Evolutionary conservation across 1,284 basidiomycete species (phyloP).

Genomic region (Ganoderma resinaceum): DNA sequence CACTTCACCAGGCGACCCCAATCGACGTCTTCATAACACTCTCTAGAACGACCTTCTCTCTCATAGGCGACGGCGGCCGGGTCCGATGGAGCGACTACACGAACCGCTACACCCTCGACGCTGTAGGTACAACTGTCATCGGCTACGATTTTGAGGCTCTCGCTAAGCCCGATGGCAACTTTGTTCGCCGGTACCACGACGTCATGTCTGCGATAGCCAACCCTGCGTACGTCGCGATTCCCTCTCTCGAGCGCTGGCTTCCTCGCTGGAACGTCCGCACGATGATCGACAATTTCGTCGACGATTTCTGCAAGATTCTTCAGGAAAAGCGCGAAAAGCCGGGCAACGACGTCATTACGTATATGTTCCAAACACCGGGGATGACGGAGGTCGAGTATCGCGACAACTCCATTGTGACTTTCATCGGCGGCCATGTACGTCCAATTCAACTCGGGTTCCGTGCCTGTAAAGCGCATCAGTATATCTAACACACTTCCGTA

Average conservation of each 20-base stretch:
- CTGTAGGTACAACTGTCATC: conserved; percentile 41
- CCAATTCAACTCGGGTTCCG: neutral
- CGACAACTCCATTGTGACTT: conserved; percentile 44
- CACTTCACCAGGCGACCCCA: conserved; percentile 39
- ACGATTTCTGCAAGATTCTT: conserved; percentile 34
- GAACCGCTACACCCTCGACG: conserved; percentile 40
- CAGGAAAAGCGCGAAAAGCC: conserved; percentile 38
- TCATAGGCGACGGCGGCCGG: conserved; percentile 33
- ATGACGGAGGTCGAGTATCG: conserved; percentile 39
- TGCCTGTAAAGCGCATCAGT: neutral
- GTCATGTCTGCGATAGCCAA: conserved; percentile 42
- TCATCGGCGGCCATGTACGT: conserved; percentile 45
- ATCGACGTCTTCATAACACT: conserved; percentile 37
- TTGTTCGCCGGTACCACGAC: conserved; percentile 41
- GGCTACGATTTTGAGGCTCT: conserved; percentile 46
- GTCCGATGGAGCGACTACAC: conserved; percentile 39
- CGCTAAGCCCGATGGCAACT: conserved; percentile 36
- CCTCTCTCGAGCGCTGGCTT: conserved; percentile 38
- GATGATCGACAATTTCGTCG: conserved; percentile 37
- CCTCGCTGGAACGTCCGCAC: conserved; percentile 36
- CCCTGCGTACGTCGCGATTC: conserved; percentile 41
- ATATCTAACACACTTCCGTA: conserved; percentile 13
- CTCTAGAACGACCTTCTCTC: conserved; percentile 33
- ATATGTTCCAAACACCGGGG: conserved; percentile 40
- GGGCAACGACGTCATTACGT: conserved; percentile 42